Base-by-base conservation (phyloP, 306 rosid species). In the Canavalia gladiata region DNA sequence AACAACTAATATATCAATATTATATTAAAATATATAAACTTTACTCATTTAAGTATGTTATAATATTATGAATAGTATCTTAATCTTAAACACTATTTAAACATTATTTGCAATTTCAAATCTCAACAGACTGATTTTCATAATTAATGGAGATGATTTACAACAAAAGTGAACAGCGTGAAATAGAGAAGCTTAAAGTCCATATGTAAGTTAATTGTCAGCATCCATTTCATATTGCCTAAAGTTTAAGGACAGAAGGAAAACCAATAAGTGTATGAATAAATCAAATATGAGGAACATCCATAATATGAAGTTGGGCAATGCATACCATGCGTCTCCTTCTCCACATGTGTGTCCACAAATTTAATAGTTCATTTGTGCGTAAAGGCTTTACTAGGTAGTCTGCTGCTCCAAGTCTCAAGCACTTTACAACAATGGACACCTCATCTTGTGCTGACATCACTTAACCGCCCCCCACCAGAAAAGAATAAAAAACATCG, bases 311-410 rank as follows among this genome's bases (percentile, higher is more conserved):
- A 62, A 82, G 80, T 67, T 37, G 77, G 50, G 72, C 55, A 70
- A 83, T 64, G 89, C 94, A 78, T 86, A 95, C 99, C 99, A 89
- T 92, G 89, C 84, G 98, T 85, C 99, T 90, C 89, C 99, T 89
- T 87, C 98, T 89, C 99, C 99, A 96, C 99, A 93, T 86, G 89
- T 96, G 99, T 1, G 94, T 96, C 99, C 98, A 96, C 92, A 96
- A 87, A 84, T 90, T 96, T 72, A 96, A 78, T 81, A 96, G 97
- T 87, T 96, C 99, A 88, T 96, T 96, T 63, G 97, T 92, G 76
- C 99, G 91, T 85, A 96, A 86, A 73, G 99, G 99, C 94, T 96
- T 96, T 31, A 96, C 98, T 73, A 96, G 99, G 90, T 96, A 96
- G 89, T 96, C 98, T 0, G 98, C 98, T 42, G 98, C 99, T 87